Evolutionary conservation across 805 yeast genomes (phyloP).

Genomic region (Kuraishia hungarica): DNA sequence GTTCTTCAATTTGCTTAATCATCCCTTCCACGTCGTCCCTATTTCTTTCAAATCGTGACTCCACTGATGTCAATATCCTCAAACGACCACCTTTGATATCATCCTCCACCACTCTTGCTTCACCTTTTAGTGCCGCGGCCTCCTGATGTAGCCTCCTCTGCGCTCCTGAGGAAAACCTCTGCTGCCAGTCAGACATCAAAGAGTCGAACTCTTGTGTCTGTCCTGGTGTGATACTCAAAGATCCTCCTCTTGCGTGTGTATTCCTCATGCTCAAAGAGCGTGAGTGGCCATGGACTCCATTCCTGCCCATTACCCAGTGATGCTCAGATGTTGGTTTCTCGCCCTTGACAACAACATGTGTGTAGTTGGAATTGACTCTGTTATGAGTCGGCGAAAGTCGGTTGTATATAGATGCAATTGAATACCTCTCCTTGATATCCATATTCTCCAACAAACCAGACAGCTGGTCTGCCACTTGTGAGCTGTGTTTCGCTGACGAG

Average conservation of each 20-base stretch:
- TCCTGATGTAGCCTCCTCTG: background rate
- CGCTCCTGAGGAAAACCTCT: background rate
- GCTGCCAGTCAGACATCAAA: background rate
- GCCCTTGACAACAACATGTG: background rate
- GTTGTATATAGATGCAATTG: conserved; percentile 3
- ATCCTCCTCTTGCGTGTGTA: background rate
- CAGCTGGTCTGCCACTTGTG: background rate
- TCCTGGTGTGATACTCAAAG: background rate
- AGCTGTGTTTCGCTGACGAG: background rate
- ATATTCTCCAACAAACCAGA: conserved; percentile 6
- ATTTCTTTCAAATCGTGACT: background rate
- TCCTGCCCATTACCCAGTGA: background rate
- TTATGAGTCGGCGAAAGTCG: background rate
- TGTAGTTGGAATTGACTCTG: conserved; percentile 4
- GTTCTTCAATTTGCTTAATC: background rate
- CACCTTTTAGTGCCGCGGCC: background rate
- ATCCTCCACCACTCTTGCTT: background rate
- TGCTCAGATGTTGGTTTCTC: background rate
- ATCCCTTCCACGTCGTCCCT: background rate
- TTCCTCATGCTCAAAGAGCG: background rate
- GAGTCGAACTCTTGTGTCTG: background rate
- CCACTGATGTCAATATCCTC: background rate
- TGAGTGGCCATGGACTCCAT: background rate
- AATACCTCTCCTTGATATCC: conserved; percentile 6
- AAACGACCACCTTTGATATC: background rate